These are phyloP conservation scores for Spiraea crenata DNA, from an alignment of 331 rosid species.

Conservation along the genomic window DNA sequence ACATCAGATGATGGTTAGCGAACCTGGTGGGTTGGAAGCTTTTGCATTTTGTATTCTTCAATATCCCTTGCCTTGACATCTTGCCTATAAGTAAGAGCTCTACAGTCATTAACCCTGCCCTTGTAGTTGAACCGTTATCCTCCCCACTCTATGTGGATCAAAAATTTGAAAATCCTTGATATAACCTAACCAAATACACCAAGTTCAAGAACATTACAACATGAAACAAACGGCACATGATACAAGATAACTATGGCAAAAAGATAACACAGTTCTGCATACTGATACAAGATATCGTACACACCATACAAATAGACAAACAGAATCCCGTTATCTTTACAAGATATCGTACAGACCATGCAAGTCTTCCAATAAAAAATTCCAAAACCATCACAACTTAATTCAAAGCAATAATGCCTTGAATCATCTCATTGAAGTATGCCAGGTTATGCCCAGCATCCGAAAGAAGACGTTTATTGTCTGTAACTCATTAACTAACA, in stretches of 20 bases:
- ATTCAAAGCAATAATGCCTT: neutral
- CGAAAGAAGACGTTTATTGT: neutral
- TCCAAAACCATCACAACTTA: neutral
- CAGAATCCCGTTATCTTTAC: too few species aligned
- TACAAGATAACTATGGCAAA: too few species aligned
- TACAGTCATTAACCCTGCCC: constrained; percentile 77
- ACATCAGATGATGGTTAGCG: constrained; percentile 11
- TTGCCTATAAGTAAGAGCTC: constrained; percentile 65
- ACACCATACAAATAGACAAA: too few species aligned
- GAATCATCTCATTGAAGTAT: neutral
- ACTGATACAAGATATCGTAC: too few species aligned
- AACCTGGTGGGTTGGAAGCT: constrained; percentile 75
- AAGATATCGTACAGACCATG: neutral
- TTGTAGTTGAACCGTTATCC: constrained; percentile 73
- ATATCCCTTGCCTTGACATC: constrained; percentile 69
- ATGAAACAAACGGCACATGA: too few species aligned
- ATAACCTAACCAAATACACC: constrained; percentile 37
- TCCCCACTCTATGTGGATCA: constrained; percentile 84
- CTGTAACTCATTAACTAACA: neutral
- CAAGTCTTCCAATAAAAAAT: neutral
- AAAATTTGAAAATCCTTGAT: constrained; percentile 60
- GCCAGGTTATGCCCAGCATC: neutral
- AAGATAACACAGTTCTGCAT: too few species aligned
- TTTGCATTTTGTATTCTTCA: constrained; percentile 49
- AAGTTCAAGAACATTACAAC: too few species aligned